Base-by-base conservation (phyloP, 2,329 filamentous ascomycete genomes). In the Penicillium sclerotiorum region DNA sequence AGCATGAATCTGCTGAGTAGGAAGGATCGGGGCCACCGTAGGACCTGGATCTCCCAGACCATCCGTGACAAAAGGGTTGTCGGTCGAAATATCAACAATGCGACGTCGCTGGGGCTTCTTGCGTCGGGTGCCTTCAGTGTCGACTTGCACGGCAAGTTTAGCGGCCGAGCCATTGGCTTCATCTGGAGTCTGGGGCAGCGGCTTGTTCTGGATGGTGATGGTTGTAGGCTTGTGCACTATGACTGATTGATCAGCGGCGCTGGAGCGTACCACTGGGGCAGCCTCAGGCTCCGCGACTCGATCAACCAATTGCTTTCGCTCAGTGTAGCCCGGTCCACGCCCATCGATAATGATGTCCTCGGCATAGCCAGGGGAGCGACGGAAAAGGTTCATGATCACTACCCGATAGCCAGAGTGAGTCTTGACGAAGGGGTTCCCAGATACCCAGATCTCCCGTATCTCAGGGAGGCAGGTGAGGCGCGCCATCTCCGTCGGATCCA, bases 331-430 rank as follows among this genome's bases (percentile, higher is more conserved):
- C 1, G 94, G 93, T 0, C 87, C 87, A 27, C 84, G 83, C 2
- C 88, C 86, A 68, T 99, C 94, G 60, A 99, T 93, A 38, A 90
- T 78, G 52, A 97, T 85, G 65, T 99, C 94, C 58, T 96, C 89
- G 0, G 86, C 88, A 64, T 94, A 95, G 5, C 94, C 94, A 9
- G 93, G 90, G 0, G 90, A 91, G 51, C 84, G 86, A 56, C 94
- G 85, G 78, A 99, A 99, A 2, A 97, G 79, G 63, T 97, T 99
- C 83, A 99, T 96, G 55, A 97, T 95, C 17, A 86, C 89, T 57
- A 95, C 80, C 41, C 94, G 85, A 67, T 96, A 95, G 60, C 88
- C 85, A 51, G 86, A 81, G 67, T 96, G 90, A 1, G 90, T 92
- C 60, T 89, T 90, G 36, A 88, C 89, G 63, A 97, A 96, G 0